Conservation (phyloP, 2,329 filamentous ascomycete species). For the Ceratocystis cubensis region DNA sequence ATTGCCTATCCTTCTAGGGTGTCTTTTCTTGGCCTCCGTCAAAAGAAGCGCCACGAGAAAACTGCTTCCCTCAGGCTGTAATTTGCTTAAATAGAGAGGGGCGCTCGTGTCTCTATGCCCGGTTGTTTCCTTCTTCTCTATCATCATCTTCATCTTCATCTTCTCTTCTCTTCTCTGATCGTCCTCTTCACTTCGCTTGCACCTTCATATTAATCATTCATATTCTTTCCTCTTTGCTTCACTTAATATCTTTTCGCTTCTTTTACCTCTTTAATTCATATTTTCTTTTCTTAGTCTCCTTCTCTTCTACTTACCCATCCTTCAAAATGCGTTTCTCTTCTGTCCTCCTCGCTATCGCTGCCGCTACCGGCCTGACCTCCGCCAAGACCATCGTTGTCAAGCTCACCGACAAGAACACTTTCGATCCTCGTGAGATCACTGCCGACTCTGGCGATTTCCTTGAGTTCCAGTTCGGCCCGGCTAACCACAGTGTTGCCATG, state of each 20-base stretch:
- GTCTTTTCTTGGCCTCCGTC: background rate
- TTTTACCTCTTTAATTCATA: background rate
- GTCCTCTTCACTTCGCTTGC: background rate
- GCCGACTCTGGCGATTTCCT: conserved; percentile 37
- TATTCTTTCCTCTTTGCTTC: conserved; percentile 4
- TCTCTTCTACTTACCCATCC: background rate
- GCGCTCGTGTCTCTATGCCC: background rate
- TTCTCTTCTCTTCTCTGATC: background rate
- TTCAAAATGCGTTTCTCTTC: conserved; percentile 13
- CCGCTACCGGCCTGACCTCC: conserved; percentile 14
- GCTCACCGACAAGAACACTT: conserved; percentile 32
- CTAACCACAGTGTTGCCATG: conserved; percentile 38
- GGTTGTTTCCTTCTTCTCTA: background rate
- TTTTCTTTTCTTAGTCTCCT: background rate
- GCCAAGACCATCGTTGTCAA: conserved; percentile 29
- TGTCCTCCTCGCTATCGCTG: conserved; percentile 9
- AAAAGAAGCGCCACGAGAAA: background rate
- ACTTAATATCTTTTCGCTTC: background rate
- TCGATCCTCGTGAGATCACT: conserved; percentile 34
- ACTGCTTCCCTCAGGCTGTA: background rate
- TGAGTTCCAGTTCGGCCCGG: conserved; percentile 43
- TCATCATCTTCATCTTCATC: background rate
- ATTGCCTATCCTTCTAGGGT: background rate
- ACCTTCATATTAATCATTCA: too few relatives aligned
- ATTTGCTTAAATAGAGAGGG: background rate